Evolutionary conservation across 2,329 filamentous ascomycete species (phyloP).

Genomic region (Pyricularia sp.): DNA sequence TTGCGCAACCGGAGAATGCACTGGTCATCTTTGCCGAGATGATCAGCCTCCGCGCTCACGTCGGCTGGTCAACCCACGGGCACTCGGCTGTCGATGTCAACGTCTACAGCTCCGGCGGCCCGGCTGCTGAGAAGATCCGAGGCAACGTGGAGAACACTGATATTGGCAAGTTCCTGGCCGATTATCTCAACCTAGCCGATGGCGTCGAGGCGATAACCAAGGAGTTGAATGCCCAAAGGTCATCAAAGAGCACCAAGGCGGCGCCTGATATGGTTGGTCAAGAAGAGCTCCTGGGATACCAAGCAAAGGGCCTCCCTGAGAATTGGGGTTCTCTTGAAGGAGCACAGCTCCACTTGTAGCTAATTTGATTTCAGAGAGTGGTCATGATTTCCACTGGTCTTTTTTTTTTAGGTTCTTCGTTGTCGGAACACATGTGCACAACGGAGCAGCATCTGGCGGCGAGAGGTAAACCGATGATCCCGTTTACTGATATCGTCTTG

Average conservation of each 20-base stretch:
- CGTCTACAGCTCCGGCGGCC: constrained; percentile 70
- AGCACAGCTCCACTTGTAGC: background rate
- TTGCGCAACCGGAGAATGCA: constrained; percentile 41
- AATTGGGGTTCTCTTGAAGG: background rate
- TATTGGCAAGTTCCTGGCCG: constrained; percentile 65
- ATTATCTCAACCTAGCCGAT: constrained; percentile 63
- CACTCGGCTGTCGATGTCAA: constrained; percentile 94
- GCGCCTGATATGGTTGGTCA: background rate
- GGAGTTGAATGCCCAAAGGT: constrained; percentile 40
- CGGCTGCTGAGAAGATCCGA: constrained; percentile 47
- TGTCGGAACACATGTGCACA: background rate
- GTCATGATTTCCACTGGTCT: background rate
- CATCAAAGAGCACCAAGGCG: background rate
- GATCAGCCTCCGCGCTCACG: constrained; percentile 72
- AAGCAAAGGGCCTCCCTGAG: background rate
- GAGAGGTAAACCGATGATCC: background rate
- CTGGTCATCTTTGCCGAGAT: constrained; percentile 62
- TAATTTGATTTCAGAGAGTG: too few species aligned
- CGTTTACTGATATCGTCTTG: background rate
- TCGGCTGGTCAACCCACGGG: constrained; percentile 90
- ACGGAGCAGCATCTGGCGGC: background rate
- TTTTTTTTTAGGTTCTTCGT: background rate
- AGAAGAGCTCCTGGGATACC: background rate
- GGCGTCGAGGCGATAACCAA: constrained; percentile 58
- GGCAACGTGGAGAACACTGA: constrained; percentile 96